phyloP scores from a whole-genome alignment of 805 yeast species.

The Ogataea polymorpha region DNA sequence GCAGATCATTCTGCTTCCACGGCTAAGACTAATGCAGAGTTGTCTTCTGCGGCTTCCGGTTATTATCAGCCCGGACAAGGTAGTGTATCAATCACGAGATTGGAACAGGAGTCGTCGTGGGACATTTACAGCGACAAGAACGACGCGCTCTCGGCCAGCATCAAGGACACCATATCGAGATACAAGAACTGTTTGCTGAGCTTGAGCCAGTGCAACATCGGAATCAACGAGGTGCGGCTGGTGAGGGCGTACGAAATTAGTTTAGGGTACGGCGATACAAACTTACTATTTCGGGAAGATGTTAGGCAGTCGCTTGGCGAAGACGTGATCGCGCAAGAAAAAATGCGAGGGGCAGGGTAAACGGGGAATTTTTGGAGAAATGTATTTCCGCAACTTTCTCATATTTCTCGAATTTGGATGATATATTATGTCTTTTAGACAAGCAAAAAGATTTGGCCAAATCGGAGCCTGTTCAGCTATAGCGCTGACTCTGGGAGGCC shows the following conservation, averaged over 20 bases:
- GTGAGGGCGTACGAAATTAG: conserved; percentile 86
- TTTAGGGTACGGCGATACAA: conserved; percentile 67
- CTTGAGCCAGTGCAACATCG: conserved; percentile 78
- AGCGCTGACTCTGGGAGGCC: conserved; percentile 11
- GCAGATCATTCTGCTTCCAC: conserved; percentile 18
- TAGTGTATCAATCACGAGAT: conserved; percentile 69
- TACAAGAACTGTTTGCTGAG: conserved; percentile 83
- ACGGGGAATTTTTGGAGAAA: not conserved
- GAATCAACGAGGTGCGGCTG: conserved; percentile 79
- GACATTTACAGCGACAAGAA: conserved; percentile 91
- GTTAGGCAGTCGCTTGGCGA: conserved; percentile 70
- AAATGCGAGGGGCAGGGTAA: conserved; percentile 57
- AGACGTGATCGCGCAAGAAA: conserved; percentile 67
- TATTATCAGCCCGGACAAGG: conserved; percentile 55
- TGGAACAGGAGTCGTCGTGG: conserved; percentile 88
- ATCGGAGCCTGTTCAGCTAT: conserved; percentile 12
- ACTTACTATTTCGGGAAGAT: conserved; percentile 69
- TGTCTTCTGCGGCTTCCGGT: conserved; percentile 29
- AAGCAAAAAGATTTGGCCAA: conserved; percentile 4
- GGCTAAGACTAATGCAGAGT: conserved; percentile 38
- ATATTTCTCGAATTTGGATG: not conserved
- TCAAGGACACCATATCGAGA: conserved; percentile 74
- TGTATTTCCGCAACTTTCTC: not conserved
- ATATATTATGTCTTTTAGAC: conserved; percentile 6
- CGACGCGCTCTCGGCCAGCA: conserved; percentile 60